phyloP scores from a whole-genome alignment of 176 grass and related monocot genomes.

The Puccinellia tenuiflora region DNA sequence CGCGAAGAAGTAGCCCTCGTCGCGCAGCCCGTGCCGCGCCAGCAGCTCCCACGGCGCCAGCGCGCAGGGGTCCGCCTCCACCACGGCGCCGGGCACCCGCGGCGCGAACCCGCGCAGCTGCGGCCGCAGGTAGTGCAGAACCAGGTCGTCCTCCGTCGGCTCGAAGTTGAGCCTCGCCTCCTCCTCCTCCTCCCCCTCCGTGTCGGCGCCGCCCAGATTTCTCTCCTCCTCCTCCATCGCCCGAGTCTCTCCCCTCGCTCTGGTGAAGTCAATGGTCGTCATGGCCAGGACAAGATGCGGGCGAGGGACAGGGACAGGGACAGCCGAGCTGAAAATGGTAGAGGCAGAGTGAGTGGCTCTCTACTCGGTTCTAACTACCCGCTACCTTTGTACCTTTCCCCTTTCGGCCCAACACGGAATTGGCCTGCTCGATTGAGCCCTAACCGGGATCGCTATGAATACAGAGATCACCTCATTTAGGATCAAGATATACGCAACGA shows the following conservation, averaged over 20 bases:
- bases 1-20: slow-evolving; percentile 22
- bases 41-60: slow-evolving; percentile 37
- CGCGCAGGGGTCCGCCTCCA: slow-evolving; percentile 32
- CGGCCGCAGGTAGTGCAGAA: slow-evolving; percentile 31
- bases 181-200: background rate
- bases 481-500: too few species aligned
- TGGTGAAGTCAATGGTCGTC: background rate
- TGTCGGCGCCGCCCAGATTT: background rate
- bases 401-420: too few species aligned
- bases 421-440: too few species aligned
- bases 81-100: slow-evolving; percentile 29
- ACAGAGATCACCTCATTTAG: too few species aligned
- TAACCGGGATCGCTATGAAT: too few species aligned
- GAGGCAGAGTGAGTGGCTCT: background rate
- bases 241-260: background rate
- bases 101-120: slow-evolving; percentile 39
- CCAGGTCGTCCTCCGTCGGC: slow-evolving; percentile 40
- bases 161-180: background rate
- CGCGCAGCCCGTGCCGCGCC: background rate
- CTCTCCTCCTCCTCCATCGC: background rate
- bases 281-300: background rate
- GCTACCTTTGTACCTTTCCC: too few species aligned
- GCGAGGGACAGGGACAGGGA: background rate
- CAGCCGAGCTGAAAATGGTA: background rate
- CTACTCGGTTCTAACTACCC: too few species aligned